A percentile compares a stretch with the other conserved stretches of the same genome.
These are phyloP conservation scores for Opeltia flavorubescens DNA, from an alignment of 495 filamentous ascomycete species.

Conservation along the genomic window DNA sequence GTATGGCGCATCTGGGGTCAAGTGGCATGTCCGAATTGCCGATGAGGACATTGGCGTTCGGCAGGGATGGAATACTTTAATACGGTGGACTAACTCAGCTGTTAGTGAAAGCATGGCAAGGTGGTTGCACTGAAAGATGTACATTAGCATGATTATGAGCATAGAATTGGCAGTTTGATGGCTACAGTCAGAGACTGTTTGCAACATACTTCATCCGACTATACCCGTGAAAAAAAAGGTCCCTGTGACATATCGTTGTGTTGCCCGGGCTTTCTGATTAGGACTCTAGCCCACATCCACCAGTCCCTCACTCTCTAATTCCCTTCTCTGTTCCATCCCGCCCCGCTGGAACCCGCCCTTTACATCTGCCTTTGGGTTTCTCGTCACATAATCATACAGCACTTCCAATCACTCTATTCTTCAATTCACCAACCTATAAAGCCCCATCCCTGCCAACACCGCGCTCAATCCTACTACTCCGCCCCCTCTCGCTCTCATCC, in stretches of 20 bases:
- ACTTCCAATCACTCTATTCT: too few species aligned
- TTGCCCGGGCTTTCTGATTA: too few species aligned
- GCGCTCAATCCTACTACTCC: constrained; percentile 60
- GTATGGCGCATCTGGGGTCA: background rate
- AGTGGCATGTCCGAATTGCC: background rate
- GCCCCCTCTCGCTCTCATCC: constrained; percentile 54
- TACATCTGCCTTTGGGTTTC: too few species aligned
- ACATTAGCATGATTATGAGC: background rate
- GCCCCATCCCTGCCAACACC: constrained; percentile 52
- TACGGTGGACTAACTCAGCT: background rate
- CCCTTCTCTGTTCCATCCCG: too few species aligned
- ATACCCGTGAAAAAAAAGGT: too few species aligned
- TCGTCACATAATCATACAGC: too few species aligned
- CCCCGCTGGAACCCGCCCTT: too few species aligned
- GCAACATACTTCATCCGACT: too few species aligned
- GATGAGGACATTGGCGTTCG: background rate
- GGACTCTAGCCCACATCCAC: too few species aligned
- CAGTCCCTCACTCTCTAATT: too few species aligned
- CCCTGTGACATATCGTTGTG: too few species aligned
- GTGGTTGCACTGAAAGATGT: background rate
- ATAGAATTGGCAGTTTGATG: background rate
- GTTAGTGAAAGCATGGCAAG: background rate
- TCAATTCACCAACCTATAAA: constrained; percentile 42
- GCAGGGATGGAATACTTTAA: background rate
- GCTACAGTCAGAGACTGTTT: too few species aligned